Percentiles rank a stretch among this genome's conserved stretches.
phyloP scores from a whole-genome alignment of 2,329 filamentous ascomycete species.

The Beauveria scarabaeidicola region DNA sequence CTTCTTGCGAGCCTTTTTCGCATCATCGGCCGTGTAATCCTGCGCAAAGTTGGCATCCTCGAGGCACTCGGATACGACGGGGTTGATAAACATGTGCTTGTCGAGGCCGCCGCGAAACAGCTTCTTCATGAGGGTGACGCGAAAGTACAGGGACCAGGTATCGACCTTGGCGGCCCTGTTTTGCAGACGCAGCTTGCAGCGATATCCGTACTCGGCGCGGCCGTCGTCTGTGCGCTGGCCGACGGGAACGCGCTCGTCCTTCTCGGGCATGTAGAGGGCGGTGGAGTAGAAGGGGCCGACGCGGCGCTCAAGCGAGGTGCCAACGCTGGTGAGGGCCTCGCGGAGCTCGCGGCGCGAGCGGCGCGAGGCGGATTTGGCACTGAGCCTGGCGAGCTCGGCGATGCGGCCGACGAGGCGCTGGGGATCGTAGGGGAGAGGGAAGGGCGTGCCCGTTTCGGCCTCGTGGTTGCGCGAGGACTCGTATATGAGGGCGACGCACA shows the following conservation, averaged over 20 bases:
- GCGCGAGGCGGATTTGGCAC: constrained; percentile 41
- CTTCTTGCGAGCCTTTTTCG: constrained; percentile 7
- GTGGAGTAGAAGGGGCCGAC: constrained; percentile 48
- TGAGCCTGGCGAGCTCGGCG: constrained; percentile 37
- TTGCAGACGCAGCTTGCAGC: constrained; percentile 41
- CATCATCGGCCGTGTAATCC: constrained; percentile 9
- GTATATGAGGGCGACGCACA: constrained; percentile 74
- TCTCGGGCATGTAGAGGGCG: constrained; percentile 30
- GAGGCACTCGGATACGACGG: constrained; percentile 29
- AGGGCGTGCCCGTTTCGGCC: constrained; percentile 39
- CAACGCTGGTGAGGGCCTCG: constrained; percentile 40
- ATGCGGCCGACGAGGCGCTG: constrained; percentile 40
- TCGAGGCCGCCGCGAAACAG: constrained; percentile 38
- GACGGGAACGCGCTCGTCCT: constrained; percentile 34
- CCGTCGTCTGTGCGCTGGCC: constrained; percentile 33
- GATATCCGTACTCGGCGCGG: constrained; percentile 43
- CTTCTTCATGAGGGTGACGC: constrained; percentile 39
- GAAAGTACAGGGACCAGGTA: constrained; percentile 41
- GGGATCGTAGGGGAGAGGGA: constrained; percentile 43
- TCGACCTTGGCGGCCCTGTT: constrained; percentile 38
- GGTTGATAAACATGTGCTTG: constrained; percentile 30
- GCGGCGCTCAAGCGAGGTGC: constrained; percentile 45
- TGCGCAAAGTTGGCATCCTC: constrained; percentile 27
- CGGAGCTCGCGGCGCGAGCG: constrained; percentile 40
- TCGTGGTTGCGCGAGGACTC: constrained; percentile 54